Conservation (phyloP, 2,329 filamentous ascomycete genomes). For the Pestalotiopsis sp. region DNA sequence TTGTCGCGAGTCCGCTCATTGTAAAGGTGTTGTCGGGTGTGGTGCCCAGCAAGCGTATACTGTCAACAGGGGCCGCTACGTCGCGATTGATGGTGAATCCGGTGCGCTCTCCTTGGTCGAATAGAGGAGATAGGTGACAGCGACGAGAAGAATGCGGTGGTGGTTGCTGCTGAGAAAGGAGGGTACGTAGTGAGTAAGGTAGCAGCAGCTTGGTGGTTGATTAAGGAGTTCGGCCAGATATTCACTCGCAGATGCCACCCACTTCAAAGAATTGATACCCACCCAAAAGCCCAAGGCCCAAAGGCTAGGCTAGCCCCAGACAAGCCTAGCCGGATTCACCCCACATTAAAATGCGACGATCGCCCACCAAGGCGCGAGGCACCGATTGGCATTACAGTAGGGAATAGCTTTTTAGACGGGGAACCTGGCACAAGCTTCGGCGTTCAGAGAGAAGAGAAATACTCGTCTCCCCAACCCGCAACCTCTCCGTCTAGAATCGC, state of each 20-base stretch:
- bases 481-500: background rate
- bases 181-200: background rate
- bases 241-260: conserved; percentile 21
- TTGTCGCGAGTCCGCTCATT: conserved; percentile 76
- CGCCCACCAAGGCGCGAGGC: background rate
- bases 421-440: background rate
- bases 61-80: background rate
- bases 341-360: conserved; percentile 9
- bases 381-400: background rate
- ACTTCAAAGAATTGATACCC: conserved; percentile 8
- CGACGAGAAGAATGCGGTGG: background rate
- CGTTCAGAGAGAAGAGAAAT: background rate
- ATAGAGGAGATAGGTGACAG: background rate
- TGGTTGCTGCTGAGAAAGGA: background rate
- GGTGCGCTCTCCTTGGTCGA: background rate
- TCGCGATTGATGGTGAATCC: background rate
- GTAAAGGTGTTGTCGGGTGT: conserved; percentile 34
- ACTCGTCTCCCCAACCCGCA: background rate
- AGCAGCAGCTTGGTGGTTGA: conserved; percentile 6
- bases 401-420: background rate
- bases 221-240: conserved; percentile 39
- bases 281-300: conserved; percentile 3
- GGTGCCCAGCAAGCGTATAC: background rate
- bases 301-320: background rate
- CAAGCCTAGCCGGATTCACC: background rate